phyloP scores from a whole-genome alignment of 176 grass and related monocot genomes.

The Musa acuminata region DNA sequence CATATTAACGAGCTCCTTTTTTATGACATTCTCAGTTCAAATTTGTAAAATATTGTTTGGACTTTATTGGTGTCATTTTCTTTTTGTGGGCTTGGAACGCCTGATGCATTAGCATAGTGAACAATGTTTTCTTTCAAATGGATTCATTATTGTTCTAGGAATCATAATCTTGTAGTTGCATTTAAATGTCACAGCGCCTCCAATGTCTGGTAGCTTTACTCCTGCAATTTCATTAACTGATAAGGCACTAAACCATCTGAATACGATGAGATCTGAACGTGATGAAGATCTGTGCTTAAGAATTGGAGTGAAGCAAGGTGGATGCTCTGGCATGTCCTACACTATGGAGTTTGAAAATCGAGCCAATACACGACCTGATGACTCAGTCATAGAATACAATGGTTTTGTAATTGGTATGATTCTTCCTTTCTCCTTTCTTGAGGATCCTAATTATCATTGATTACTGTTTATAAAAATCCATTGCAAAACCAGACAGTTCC shows the following conservation, averaged over 20 bases:
- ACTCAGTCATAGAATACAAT: conserved; percentile 79
- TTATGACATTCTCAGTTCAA: not conserved
- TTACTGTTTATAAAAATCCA: not conserved
- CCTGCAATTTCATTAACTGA: conserved; percentile 78
- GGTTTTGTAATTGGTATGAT: conserved; percentile 83
- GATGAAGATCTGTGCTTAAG: conserved; percentile 85
- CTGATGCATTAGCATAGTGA: not conserved
- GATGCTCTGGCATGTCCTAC: conserved; percentile 99
- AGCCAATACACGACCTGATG: conserved; percentile 44
- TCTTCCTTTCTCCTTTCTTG: not conserved
- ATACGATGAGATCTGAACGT: conserved; percentile 64
- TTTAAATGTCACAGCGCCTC: conserved; percentile 12
- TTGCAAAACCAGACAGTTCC: not conserved
- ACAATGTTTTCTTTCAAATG: not conserved
- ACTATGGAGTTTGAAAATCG: conserved; percentile 87
- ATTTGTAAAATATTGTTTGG: not conserved
- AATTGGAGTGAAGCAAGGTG: conserved; percentile 95
- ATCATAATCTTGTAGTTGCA: not conserved
- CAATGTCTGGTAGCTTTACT: conserved; percentile 47
- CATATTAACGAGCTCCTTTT: not conserved
- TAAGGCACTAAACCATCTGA: conserved; percentile 79
- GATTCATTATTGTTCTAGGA: not conserved
- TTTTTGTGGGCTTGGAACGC: not conserved
- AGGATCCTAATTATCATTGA: not conserved
- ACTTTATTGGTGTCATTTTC: not conserved